phyloP scores from a whole-genome alignment of 345 rosid species.

The Ailanthus altissimus region DNA sequence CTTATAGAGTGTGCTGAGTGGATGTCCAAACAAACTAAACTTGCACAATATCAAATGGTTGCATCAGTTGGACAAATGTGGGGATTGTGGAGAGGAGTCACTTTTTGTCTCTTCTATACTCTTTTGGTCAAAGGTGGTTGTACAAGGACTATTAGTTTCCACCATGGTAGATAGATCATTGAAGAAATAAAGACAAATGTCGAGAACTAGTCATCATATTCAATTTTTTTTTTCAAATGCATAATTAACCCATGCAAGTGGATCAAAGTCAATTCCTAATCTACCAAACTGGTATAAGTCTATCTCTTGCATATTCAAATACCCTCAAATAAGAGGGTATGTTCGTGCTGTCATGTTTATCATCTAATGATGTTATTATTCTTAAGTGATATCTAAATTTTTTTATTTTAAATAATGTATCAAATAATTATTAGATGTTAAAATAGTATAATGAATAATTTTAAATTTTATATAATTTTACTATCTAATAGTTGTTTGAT shows the following conservation, averaged over 20 bases:
- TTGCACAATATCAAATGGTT: background rate
- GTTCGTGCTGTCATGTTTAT: too few species aligned
- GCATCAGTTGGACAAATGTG: background rate
- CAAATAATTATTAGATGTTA: too few species aligned
- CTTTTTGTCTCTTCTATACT: background rate
- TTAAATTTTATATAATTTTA: too few species aligned
- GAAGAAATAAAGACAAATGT: constrained; percentile 10
- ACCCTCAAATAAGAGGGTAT: background rate
- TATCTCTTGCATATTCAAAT: constrained; percentile 1
- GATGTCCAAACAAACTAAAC: background rate
- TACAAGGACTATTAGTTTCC: constrained; percentile 2
- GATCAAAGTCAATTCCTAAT: constrained; percentile 19
- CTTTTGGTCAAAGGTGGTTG: constrained; percentile 31
- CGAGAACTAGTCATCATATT: background rate
- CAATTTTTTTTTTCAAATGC: background rate
- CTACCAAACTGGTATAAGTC: background rate
- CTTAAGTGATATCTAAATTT: too few species aligned
- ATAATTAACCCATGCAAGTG: background rate
- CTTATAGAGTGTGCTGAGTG: background rate
- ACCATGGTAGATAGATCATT: constrained; percentile 19
- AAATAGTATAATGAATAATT: too few species aligned
- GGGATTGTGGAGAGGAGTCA: background rate
- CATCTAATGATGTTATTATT: too few species aligned
- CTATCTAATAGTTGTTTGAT: too few species aligned
- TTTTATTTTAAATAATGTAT: too few species aligned